A percentile compares a stretch with the other conserved stretches of the same genome.
Evolutionary conservation across 129 eudicot species (phyloP).

Genomic region (Sambucus nigra): DNA sequence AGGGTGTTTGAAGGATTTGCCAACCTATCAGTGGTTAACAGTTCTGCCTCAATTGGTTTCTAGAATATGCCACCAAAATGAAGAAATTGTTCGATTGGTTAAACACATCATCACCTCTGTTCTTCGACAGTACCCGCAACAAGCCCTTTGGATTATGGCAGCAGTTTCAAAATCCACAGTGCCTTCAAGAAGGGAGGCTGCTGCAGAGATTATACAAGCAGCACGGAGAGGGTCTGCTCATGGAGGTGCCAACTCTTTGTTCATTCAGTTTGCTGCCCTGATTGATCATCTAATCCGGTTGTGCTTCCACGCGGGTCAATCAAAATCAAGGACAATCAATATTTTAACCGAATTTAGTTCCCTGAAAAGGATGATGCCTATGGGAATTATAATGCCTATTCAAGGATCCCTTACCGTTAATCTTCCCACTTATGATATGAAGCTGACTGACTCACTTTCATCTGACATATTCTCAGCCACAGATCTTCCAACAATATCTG

Average conservation of each 20-base stretch:
- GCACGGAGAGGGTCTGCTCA: conserved; percentile 61
- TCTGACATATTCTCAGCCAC: conserved; percentile 52
- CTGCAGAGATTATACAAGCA: conserved; percentile 84
- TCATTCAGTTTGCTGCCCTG: conserved; percentile 72
- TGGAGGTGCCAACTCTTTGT: conserved; percentile 54
- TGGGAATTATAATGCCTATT: conserved; percentile 84
- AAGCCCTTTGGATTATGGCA: conserved; percentile 97
- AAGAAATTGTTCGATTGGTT: conserved; percentile 66
- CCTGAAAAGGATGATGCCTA: conserved; percentile 96
- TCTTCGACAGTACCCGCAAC: conserved; percentile 82
- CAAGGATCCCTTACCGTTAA: conserved; percentile 78
- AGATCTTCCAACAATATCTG: conserved; percentile 82
- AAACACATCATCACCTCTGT: conserved; percentile 77
- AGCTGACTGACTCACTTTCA: conserved; percentile 20
- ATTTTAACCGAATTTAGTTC: conserved; percentile 89
- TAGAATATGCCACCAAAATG: conserved; percentile 96
- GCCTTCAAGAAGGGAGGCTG: conserved; percentile 82
- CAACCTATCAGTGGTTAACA: conserved; percentile 90
- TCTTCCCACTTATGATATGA: conserved; percentile 63
- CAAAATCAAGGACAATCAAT: conserved; percentile 68
- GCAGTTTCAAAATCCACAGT: conserved; percentile 97
- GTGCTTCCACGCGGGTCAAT: conserved; percentile 90
- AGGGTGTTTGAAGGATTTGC: conserved; percentile 85
- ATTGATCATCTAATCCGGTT: conserved; percentile 85
- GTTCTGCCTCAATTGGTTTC: conserved; percentile 94